Evolutionary conservation across 176 grass and related monocot species (phyloP).

Genomic region (Musa beccarii): DNA sequence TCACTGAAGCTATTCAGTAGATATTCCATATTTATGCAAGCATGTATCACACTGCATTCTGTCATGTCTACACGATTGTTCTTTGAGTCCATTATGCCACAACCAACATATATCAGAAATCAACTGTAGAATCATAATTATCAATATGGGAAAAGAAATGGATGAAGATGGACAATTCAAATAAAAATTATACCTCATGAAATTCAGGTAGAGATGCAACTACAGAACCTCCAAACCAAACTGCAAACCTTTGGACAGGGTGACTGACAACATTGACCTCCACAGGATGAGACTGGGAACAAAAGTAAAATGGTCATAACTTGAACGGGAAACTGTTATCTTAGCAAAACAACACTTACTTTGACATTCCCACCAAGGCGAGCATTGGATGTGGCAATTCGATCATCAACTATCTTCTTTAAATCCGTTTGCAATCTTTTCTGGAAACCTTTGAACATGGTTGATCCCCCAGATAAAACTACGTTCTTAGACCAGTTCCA

Average conservation of each 20-base stretch:
- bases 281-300: slow-evolving; percentile 54
- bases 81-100: not conserved
- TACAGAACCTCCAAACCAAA: slow-evolving; percentile 96
- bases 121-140: not conserved
- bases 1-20: too few species aligned
- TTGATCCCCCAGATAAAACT: slow-evolving; percentile 94
- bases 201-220: slow-evolving; percentile 94
- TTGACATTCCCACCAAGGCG: slow-evolving; percentile 62
- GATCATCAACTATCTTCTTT: slow-evolving; percentile 91
- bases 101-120: not conserved
- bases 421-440: slow-evolving; percentile 83
- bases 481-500: slow-evolving; percentile 50
- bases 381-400: slow-evolving; percentile 66
- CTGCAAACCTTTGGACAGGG: slow-evolving; percentile 84
- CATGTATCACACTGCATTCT: too few species aligned
- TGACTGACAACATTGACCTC: slow-evolving; percentile 92
- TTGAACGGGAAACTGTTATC: not conserved
- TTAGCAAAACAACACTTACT: slow-evolving; percentile 39
- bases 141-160: not conserved
- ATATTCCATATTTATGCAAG: too few species aligned
- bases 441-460: slow-evolving; percentile 93
- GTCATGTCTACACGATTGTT: too few species aligned
- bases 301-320: slow-evolving; percentile 3
- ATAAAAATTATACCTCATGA: slow-evolving; percentile 41
- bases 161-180: not conserved